Evolutionary conservation across 768 basidiomycete genomes (phyloP).

Genomic region (Leccinum disarticulatum): DNA sequence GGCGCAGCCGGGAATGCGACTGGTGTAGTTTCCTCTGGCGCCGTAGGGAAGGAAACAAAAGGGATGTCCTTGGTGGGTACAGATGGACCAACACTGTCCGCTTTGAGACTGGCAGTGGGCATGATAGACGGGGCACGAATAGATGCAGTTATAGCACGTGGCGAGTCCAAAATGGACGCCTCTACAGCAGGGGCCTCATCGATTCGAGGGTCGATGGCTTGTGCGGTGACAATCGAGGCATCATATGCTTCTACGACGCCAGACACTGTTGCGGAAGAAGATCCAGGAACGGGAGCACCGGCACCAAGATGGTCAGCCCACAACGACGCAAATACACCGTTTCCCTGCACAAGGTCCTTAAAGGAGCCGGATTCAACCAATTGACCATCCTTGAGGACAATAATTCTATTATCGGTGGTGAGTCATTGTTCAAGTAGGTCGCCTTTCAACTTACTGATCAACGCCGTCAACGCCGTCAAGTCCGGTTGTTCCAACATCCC

Average conservation of each 20-base stretch:
- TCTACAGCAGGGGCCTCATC: slow-evolving; percentile 24
- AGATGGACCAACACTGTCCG: slow-evolving; percentile 28
- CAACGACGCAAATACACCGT: slow-evolving; percentile 80
- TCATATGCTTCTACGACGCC: slow-evolving; percentile 31
- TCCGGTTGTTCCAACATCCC: slow-evolving; percentile 23
- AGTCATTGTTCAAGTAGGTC: background rate
- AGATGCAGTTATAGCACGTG: slow-evolving; percentile 15
- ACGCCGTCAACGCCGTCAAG: slow-evolving; percentile 52
- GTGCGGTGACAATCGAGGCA: slow-evolving; percentile 17
- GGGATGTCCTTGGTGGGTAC: slow-evolving; percentile 30
- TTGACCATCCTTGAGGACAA: slow-evolving; percentile 88
- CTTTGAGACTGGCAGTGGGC: slow-evolving; percentile 20
- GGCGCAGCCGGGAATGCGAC: slow-evolving; percentile 9
- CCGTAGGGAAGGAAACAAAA: slow-evolving; percentile 36
- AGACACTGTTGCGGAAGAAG: slow-evolving; percentile 26
- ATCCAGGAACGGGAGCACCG: slow-evolving; percentile 40
- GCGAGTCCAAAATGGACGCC: slow-evolving; percentile 14
- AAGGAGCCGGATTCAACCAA: slow-evolving; percentile 83
- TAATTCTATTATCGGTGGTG: slow-evolving; percentile 52
- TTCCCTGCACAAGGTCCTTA: slow-evolving; percentile 67
- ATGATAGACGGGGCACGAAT: slow-evolving; percentile 21
- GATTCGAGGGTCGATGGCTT: slow-evolving; percentile 9
- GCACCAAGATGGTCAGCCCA: slow-evolving; percentile 84
- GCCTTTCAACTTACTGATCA: slow-evolving; percentile 48
- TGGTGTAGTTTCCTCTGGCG: slow-evolving; percentile 12